Evolutionary conservation across 345 rosid species (phyloP).

Genomic region (Laguncularia racemosa): DNA sequence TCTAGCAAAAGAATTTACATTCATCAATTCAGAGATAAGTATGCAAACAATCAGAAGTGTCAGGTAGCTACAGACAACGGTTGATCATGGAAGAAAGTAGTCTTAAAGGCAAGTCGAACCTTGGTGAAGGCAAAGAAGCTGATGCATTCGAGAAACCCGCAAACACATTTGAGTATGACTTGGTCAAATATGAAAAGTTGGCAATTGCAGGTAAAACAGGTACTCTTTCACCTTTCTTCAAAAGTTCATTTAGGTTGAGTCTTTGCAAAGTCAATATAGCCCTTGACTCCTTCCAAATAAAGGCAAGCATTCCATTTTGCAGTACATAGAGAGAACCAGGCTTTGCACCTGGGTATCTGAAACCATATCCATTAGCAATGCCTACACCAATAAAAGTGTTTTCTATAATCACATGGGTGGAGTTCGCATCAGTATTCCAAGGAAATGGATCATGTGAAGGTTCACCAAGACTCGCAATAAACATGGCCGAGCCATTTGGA

Average conservation of each 20-base stretch:
- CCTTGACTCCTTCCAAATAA: constrained; percentile 77
- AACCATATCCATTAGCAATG: constrained; percentile 85
- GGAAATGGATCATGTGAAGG: constrained; percentile 67
- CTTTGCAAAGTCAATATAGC: constrained; percentile 67
- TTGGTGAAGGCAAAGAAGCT: constrained; percentile 32
- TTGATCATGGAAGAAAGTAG: constrained; percentile 1
- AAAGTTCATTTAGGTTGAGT: constrained; percentile 54
- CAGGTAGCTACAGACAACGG: background rate
- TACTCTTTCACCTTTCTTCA: constrained; percentile 65
- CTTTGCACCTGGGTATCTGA: constrained; percentile 83
- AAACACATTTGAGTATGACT: constrained; percentile 75
- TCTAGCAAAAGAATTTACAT: background rate
- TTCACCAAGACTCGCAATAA: constrained; percentile 57
- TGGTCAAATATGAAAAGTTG: constrained; percentile 74
- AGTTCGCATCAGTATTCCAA: constrained; percentile 53
- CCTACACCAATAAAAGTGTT: constrained; percentile 69
- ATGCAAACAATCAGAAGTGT: background rate
- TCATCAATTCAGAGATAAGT: background rate
- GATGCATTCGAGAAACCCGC: constrained; percentile 44
- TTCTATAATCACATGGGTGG: constrained; percentile 32
- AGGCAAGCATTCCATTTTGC: constrained; percentile 62
- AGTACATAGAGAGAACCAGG: constrained; percentile 70
- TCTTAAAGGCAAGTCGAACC: constrained; percentile 21
- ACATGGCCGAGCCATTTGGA: constrained; percentile 93
- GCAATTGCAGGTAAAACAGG: constrained; percentile 52